Base-by-base conservation (phyloP, 495 filamentous ascomycete species). In the Tuber microsphaerosporum region DNA sequence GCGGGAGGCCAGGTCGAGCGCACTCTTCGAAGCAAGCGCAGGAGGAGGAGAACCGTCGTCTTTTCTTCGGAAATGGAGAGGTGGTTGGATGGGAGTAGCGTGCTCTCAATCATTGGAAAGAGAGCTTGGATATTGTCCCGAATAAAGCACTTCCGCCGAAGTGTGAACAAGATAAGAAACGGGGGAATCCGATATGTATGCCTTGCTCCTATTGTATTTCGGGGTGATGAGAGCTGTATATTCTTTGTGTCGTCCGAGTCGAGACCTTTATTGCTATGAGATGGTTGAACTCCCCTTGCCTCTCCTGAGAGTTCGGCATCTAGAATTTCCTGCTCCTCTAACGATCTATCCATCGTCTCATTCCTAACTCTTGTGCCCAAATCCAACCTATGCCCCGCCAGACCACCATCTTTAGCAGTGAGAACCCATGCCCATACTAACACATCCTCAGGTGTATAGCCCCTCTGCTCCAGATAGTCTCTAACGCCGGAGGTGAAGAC, bases 371-470 rank as follows among this genome's bases (percentile, higher is more conserved):
- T 56, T 8, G 76, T 70, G 72, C 77, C 77, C 20, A 74, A 10
- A 48, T 88, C 82, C 8, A 90, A 73, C 45, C 87, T 83, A 51
- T 83, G 72, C 16, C 82, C 83, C 19, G 88, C 87, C 70, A 84
- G 75, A 22, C 84, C 81, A 0, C 84, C 72, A 71, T 85, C 84
- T 42, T 76, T 75, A 42, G 86, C 84, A 48, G 83, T 86, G 73
- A 91, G 76, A 22, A 91, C 84, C 88, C 88, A 89, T 9, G 86
- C 84, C 90, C 90, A 91, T 10, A 83, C 76, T 74, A 87, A 83
- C 41, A 91, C 85, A 83, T 91, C 88, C n/a, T 83, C 77, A 4
- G 84, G 73, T 42, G 76, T 80, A 75, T 86, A 89, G 6, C 86
- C 85, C 46, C 84, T 83, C 10, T 51, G 45, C 7, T 56, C 74